Conservation (phyloP, 768 basidiomycete species). For the Cyclocybe aegerita region DNA sequence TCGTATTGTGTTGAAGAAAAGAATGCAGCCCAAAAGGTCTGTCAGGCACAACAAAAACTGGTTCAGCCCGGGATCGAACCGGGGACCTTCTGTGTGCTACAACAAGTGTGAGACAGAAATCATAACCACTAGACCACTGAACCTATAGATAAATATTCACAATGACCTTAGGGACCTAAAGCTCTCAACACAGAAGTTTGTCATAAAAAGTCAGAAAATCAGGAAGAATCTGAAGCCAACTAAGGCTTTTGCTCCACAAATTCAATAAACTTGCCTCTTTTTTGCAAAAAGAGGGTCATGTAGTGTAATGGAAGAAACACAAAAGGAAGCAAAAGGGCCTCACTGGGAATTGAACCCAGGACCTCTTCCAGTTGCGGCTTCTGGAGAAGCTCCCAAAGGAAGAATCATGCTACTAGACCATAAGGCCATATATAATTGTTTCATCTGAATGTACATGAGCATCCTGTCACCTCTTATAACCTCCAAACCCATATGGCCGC, state of each 20-base stretch:
- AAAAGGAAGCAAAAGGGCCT: no score
- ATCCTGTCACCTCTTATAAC: no score
- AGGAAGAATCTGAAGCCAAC: no score
- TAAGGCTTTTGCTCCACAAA: no score
- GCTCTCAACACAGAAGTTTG: no score
- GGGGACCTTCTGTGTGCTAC: conserved; percentile 40
- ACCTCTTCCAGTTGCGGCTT: conserved; percentile 16
- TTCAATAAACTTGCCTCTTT: no score
- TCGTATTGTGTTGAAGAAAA: conserved; percentile 3
- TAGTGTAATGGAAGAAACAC: no score
- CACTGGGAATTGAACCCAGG: conserved; percentile 24
- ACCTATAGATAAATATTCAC: conserved; percentile 6
- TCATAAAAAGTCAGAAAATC: no score
- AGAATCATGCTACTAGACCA: conserved; percentile 26
- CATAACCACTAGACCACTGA: conserved; percentile 45
- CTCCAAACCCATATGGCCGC: no score
- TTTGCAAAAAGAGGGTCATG: no score
- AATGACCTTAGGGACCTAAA: background rate
- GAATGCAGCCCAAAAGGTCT: background rate
- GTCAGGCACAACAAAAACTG: conserved; percentile 23
- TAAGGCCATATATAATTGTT: conserved; percentile 20
- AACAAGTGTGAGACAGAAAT: conserved; percentile 43
- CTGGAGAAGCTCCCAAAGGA: conserved; percentile 16
- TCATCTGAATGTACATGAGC: no score
- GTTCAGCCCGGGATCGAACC: conserved; percentile 45